phyloP scores from a whole-genome alignment of 768 basidiomycete species.

The Clathrus columnatus region DNA sequence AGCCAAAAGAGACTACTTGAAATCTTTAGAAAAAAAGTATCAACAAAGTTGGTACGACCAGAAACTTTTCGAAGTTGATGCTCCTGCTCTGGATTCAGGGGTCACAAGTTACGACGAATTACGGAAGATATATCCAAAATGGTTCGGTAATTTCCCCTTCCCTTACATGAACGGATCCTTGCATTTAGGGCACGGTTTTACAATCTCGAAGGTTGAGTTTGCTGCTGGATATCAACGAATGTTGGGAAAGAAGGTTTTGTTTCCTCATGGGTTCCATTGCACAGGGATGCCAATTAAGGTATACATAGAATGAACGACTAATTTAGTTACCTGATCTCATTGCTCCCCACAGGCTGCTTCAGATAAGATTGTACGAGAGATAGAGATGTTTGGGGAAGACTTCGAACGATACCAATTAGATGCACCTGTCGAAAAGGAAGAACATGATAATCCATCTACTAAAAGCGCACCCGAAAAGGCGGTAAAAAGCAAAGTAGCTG shows the following conservation, averaged over 20 bases:
- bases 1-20: conserved; percentile 84
- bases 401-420: conserved; percentile 61
- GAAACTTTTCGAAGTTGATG: conserved; percentile 75
- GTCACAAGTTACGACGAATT: conserved; percentile 60
- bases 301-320: neutral
- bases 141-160: conserved; percentile 94
- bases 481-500: conserved; percentile 90
- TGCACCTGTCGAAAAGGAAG: conserved; percentile 36
- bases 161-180: conserved; percentile 99
- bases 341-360: conserved; percentile 74
- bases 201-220: conserved; percentile 97
- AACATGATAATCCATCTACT: conserved; percentile 31
- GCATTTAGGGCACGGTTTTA: conserved; percentile 96
- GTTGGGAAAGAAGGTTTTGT: conserved; percentile 88
- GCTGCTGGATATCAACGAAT: conserved; percentile 91
- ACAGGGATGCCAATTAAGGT: conserved; percentile 99
- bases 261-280: conserved; percentile 96
- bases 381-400: conserved; percentile 88
- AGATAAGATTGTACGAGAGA: conserved; percentile 96
- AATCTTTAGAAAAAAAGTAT: conserved; percentile 73
- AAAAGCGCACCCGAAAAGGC: conserved; percentile 57
- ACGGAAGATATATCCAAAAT: conserved; percentile 78
- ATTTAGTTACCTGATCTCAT: neutral
- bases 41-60: conserved; percentile 75
- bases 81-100: conserved; percentile 48